Conservation (phyloP, 1,284 basidiomycete genomes). For the Hemileia vastatrix region DNA sequence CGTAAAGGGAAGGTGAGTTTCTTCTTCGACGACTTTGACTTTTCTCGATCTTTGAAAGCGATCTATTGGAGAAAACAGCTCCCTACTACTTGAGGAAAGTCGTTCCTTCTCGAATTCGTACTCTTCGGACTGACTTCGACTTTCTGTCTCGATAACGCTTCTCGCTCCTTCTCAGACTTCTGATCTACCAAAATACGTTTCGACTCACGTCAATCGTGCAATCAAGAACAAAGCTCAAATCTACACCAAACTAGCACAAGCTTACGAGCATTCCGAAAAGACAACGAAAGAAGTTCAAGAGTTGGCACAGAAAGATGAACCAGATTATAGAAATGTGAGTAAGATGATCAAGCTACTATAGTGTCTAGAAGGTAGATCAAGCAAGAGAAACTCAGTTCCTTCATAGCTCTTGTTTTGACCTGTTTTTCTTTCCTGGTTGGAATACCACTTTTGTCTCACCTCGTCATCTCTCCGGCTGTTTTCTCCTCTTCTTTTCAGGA, state of each 20-base stretch:
- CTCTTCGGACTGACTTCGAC: background rate
- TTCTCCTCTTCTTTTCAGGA: slow-evolving; percentile 49
- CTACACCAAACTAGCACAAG: slow-evolving; percentile 55
- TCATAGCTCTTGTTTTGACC: slow-evolving; percentile 20
- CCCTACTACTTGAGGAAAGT: no score
- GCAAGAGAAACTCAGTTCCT: slow-evolving; percentile 24
- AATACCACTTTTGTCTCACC: slow-evolving; percentile 24
- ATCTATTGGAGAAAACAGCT: no score
- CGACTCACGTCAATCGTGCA: slow-evolving; percentile 51
- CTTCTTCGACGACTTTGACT: slow-evolving; percentile 3
- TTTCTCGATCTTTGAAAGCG: no score
- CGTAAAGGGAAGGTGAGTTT: slow-evolving; percentile 56
- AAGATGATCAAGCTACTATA: background rate
- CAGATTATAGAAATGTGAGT: slow-evolving; percentile 52
- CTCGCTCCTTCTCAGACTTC: slow-evolving; percentile 48
- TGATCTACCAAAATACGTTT: slow-evolving; percentile 60
- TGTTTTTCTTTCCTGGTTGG: slow-evolving; percentile 22
- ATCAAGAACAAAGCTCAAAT: slow-evolving; percentile 53
- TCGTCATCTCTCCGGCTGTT: slow-evolving; percentile 4
- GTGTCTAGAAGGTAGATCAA: background rate
- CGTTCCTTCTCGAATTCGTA: background rate
- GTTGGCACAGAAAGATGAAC: slow-evolving; percentile 52
- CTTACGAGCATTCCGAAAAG: slow-evolving; percentile 54
- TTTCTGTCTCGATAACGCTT: background rate
- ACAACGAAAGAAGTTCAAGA: slow-evolving; percentile 47